Percentiles rank a stretch among this genome's conserved stretches.
Evolutionary conservation across 345 rosid genomes (phyloP).

Genomic region (Citrus cavaleriei): DNA sequence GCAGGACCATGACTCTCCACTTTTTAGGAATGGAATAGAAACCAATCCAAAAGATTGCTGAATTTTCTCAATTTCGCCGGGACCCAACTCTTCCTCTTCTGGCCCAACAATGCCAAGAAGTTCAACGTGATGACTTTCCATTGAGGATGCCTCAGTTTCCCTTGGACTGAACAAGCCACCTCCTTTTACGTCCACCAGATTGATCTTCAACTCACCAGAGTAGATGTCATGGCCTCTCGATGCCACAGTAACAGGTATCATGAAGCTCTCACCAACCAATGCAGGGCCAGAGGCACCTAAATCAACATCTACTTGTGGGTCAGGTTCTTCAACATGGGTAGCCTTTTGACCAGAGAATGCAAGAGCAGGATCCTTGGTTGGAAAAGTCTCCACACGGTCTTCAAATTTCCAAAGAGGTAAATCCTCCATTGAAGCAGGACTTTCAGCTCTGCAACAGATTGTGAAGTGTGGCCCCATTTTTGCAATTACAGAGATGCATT

Average conservation of each 20-base stretch:
- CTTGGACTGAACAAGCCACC: slow-evolving; percentile 94
- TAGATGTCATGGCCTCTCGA: slow-evolving; percentile 67
- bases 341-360: slow-evolving; percentile 90
- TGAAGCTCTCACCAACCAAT: slow-evolving; percentile 82
- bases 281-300: slow-evolving; percentile 81
- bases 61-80: slow-evolving; percentile 61
- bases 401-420: slow-evolving; percentile 92
- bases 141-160: slow-evolving; percentile 69
- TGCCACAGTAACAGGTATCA: slow-evolving; percentile 64
- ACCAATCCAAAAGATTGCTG: slow-evolving; percentile 90
- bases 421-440: slow-evolving; percentile 95
- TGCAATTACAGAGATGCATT: slow-evolving; percentile 74
- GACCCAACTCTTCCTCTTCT: slow-evolving; percentile 45
- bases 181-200: slow-evolving; percentile 86
- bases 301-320: slow-evolving; percentile 76
- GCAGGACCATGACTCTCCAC: slow-evolving; percentile 88
- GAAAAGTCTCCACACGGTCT: slow-evolving; percentile 67
- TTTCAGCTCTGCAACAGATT: slow-evolving; percentile 86
- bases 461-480: slow-evolving; percentile 75
- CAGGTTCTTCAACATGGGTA: slow-evolving; percentile 89
- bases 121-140: slow-evolving; percentile 84
- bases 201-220: slow-evolving; percentile 87
- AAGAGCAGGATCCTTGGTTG: slow-evolving; percentile 84
- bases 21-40: slow-evolving; percentile 69
- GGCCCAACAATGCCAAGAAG: slow-evolving; percentile 65